phyloP scores from a whole-genome alignment of 2,329 filamentous ascomycete genomes.

The Cyanodermella asteris region DNA sequence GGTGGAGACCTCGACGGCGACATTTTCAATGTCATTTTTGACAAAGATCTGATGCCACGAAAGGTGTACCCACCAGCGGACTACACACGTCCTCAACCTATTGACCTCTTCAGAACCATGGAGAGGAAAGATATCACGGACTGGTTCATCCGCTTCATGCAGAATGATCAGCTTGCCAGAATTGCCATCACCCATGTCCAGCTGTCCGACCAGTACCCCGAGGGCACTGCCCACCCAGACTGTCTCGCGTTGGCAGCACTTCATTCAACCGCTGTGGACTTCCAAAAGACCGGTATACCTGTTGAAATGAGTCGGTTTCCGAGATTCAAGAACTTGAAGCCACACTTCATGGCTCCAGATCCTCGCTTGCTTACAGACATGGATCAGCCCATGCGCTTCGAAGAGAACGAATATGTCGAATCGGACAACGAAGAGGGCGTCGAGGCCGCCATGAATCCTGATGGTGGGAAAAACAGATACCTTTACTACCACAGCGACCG shows the following conservation, averaged over 20 bases:
- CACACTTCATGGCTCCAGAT: slow-evolving; percentile 1
- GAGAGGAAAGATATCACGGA: slow-evolving; percentile 44
- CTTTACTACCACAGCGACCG: slow-evolving; percentile 7
- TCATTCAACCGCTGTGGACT: slow-evolving; percentile 52
- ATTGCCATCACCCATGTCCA: slow-evolving; percentile 45
- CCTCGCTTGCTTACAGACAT: neutral
- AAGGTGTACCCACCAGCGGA: slow-evolving; percentile 37
- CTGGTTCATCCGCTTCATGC: slow-evolving; percentile 65
- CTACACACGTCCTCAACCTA: slow-evolving; percentile 37
- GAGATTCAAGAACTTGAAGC: neutral
- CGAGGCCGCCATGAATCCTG: no score
- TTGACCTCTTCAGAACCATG: slow-evolving; percentile 40
- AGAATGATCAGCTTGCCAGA: slow-evolving; percentile 40
- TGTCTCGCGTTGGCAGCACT: slow-evolving; percentile 38
- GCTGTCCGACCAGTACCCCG: slow-evolving; percentile 33
- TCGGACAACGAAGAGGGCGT: no score
- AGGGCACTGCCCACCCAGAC: slow-evolving; percentile 29
- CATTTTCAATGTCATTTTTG: slow-evolving; percentile 60
- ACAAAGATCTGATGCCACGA: slow-evolving; percentile 27
- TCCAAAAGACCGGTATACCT: slow-evolving; percentile 49
- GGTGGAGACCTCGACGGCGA: slow-evolving; percentile 76
- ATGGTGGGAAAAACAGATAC: neutral
- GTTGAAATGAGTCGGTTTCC: slow-evolving; percentile 10
- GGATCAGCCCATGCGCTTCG: no score
- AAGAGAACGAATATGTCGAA: no score